Percentiles rank a stretch among this genome's conserved stretches.
phyloP scores from a whole-genome alignment of 345 rosid genomes.

The Citrus inodora region DNA sequence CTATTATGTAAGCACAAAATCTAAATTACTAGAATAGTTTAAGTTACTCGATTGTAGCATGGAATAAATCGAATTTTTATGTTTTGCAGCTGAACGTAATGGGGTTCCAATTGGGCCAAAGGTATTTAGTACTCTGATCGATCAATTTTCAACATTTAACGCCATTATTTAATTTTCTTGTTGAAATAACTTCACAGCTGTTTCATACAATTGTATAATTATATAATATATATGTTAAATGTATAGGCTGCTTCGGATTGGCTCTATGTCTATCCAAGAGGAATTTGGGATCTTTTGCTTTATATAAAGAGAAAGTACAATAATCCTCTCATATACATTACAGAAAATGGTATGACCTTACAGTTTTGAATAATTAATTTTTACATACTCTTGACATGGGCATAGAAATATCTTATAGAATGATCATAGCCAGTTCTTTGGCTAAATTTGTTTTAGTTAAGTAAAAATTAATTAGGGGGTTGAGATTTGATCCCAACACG shows the following conservation, averaged over 20 bases:
- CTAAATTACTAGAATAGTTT: not conserved
- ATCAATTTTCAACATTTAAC: too few species aligned
- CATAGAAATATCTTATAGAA: not conserved
- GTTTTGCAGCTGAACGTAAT: constrained; percentile 16
- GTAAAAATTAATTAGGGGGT: too few species aligned
- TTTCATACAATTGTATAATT: not conserved
- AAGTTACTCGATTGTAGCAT: not conserved
- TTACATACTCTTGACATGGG: not conserved
- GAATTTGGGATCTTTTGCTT: constrained; percentile 20
- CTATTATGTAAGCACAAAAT: constrained; percentile 11
- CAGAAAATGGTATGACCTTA: constrained; percentile 34
- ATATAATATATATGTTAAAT: not conserved
- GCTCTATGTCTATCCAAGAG: constrained; percentile 27
- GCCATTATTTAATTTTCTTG: too few species aligned
- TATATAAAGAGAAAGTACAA: constrained; percentile 28
- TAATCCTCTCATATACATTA: constrained; percentile 38
- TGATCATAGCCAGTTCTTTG: not conserved
- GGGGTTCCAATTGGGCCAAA: constrained; percentile 7
- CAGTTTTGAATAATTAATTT: not conserved
- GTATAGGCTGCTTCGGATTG: constrained; percentile 28
- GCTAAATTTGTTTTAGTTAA: too few species aligned
- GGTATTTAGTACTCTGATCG: not conserved
- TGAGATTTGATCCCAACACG: too few species aligned
- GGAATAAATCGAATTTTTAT: not conserved
- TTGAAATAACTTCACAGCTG: too few species aligned